Evolutionary conservation across 2,329 filamentous ascomycete species (phyloP), one percentile per base, ranked within the genome.

Genomic region (Rhynchosporium secalis): DNA sequence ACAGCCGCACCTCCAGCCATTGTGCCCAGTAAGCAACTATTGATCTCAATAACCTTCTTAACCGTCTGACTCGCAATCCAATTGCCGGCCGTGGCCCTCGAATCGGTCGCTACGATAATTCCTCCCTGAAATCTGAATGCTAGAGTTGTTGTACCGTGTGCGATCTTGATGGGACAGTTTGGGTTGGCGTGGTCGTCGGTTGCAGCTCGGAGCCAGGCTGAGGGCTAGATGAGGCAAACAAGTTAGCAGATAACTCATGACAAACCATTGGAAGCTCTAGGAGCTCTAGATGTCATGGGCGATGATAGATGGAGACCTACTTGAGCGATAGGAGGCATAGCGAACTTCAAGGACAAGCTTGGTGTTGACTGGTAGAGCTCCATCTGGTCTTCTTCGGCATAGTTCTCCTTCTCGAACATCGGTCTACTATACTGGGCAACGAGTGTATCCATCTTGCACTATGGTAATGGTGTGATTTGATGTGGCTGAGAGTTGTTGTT

Each of bases 61-160:
- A 99, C 95, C 59, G 95, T 99, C 84, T 99, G 95, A 80, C 91
- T 96, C 69, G 95, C 95, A 79, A 99, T 99, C 95, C 95, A 99
- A 85, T 95, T 96, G 74, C 95, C 95, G 36, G 95, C 94, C 54
- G 95, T 96, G 64, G 95, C 95, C 80, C 95, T 88, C 64, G 95
- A 99, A 80, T 99, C 95, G 63, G 95, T 99, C 60, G 94, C 94
- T 58, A 99, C 94, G 75, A 99, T 96, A 79, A 99, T 98, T 75
- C 95, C 95, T 73, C 93, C 93, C 80, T 98, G 88, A 84, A 98
- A 99, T 76, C 94, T 88, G 85, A 99, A 99, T 67, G 93, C 94
- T 66, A 99, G 87, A 58, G 95, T 99, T 63, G 95, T 99, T 65
- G 95, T 99, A 75, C 95, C 95, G 86, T 99, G 95, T 68, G 95